Conservation (phyloP, 768 basidiomycete genomes). For the Psilocybe cubensis region DNA sequence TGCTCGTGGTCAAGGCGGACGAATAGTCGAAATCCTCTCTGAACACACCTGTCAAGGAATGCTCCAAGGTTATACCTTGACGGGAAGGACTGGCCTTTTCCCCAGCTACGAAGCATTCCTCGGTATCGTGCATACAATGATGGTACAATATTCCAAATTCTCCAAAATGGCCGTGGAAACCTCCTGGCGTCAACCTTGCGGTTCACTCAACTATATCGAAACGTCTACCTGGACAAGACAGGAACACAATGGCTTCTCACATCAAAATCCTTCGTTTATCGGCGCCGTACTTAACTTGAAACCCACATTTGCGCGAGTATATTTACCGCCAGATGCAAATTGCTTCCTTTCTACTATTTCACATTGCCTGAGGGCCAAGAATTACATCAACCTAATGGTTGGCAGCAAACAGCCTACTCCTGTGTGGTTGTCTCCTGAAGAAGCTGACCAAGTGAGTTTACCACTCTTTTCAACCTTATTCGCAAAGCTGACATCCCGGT, state of each 20-base stretch:
- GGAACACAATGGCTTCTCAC: slow-evolving; percentile 90
- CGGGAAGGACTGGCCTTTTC: slow-evolving; percentile 84
- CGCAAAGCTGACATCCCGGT: background rate
- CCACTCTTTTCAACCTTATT: slow-evolving; percentile 20
- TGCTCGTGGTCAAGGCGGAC: slow-evolving; percentile 71
- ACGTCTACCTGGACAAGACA: slow-evolving; percentile 87
- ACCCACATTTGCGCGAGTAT: slow-evolving; percentile 70
- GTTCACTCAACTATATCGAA: slow-evolving; percentile 85
- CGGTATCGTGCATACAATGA: slow-evolving; percentile 89
- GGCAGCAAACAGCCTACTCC: slow-evolving; percentile 85
- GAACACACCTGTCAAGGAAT: slow-evolving; percentile 91
- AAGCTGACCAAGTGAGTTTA: slow-evolving; percentile 50
- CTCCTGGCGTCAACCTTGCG: slow-evolving; percentile 70
- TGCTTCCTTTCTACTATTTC: slow-evolving; percentile 82
- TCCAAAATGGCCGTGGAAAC: slow-evolving; percentile 79
- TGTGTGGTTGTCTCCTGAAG: slow-evolving; percentile 78
- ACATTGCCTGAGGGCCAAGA: slow-evolving; percentile 83
- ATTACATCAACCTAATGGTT: slow-evolving; percentile 88
- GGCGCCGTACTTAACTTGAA: slow-evolving; percentile 85
- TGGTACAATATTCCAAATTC: slow-evolving; percentile 90
- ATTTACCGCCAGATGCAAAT: slow-evolving; percentile 91
- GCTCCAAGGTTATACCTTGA: slow-evolving; percentile 92
- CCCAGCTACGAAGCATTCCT: slow-evolving; percentile 93
- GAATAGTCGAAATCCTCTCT: slow-evolving; percentile 87
- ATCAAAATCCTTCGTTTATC: slow-evolving; percentile 87